Evolutionary conservation across 306 rosid species (phyloP).

Genomic region (Abrus precatorius): DNA sequence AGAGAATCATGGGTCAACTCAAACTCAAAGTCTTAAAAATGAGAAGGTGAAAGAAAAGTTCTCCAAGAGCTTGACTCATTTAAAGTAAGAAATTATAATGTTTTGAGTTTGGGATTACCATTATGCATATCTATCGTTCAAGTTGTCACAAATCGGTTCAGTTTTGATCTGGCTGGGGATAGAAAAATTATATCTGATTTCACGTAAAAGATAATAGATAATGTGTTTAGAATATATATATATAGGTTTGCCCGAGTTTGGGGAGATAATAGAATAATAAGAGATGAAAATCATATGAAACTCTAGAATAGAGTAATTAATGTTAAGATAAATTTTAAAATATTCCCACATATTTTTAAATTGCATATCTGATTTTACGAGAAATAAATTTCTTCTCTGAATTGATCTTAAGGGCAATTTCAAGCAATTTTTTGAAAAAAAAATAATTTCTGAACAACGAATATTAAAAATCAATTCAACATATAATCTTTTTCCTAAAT

Average conservation of each 20-base stretch:
- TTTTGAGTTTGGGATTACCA: not conserved
- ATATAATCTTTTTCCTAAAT: not conserved
- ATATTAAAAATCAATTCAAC: not conserved
- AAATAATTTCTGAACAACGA: not conserved
- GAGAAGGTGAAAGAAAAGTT: too few species aligned
- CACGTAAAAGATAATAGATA: not conserved
- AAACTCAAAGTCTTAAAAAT: not conserved
- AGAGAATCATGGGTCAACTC: slow-evolving; percentile 39
- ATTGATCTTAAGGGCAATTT: not conserved
- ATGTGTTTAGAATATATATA: not conserved
- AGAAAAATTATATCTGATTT: not conserved
- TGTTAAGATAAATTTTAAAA: not conserved
- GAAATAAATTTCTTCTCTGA: not conserved
- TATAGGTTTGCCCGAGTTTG: not conserved
- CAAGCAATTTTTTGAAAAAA: not conserved
- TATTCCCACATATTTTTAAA: not conserved
- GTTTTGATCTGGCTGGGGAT: too few species aligned
- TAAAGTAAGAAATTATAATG: not conserved
- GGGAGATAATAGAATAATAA: not conserved
- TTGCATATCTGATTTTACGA: not conserved
- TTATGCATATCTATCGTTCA: not conserved
- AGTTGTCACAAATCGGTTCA: not conserved
- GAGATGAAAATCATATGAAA: too few species aligned
- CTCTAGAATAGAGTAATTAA: too few species aligned
- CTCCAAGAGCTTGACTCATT: too few species aligned